Base-by-base conservation (phyloP, 768 basidiomycete species). In the Kondoa malvinella region DNA sequence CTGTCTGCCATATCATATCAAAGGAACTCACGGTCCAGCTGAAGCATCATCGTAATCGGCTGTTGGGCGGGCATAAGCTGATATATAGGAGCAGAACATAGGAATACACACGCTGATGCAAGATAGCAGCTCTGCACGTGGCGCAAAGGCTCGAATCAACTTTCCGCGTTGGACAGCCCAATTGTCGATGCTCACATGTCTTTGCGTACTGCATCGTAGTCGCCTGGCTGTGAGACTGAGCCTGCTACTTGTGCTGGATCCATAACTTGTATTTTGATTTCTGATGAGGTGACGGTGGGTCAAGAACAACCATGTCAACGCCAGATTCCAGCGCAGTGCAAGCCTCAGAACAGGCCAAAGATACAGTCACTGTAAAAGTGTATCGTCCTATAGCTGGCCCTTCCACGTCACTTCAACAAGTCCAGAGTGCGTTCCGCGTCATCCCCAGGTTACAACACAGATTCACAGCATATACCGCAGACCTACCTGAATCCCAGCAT, bases 51-150 rank as follows among this genome's bases (percentile, higher is more conserved):
- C 58, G 58, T 30, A 60, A 12, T 60, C 58, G 15, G 25, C 58
- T 60, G 29, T n/a, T 12, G n/a, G 15, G 73, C 74, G 25, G 75
- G 71, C 4, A 73, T 74, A 4, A 75, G 76, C 4, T 30, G 17
- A 68, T 8, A 4, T n/a, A 67, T 8, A 57, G 56, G 21, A 27
- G 57, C 25, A 34, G 29, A 26, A 57, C 21, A 56, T 21, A 64
- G 61, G 21, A 50, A 27, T 8, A 50, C 40, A 8, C 8, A 50
- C 40, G 40, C 40, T 50, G 40, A 50, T 50, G 40, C n/a, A 61
- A n/a, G 26, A 27, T 27, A 8, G 31, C 26, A 27, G 26, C 59
- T 61, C 59, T 32, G 26, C 8, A 12, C 12, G 31, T 8, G 26
- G 31, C 56, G 56, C 56, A 25, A 56, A 56, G 25, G 25, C 17